Evolutionary conservation across 495 filamentous ascomycete genomes (phyloP), one percentile per base, ranked within the genome.

Genomic region (Parathielavia hyrcaniae): DNA sequence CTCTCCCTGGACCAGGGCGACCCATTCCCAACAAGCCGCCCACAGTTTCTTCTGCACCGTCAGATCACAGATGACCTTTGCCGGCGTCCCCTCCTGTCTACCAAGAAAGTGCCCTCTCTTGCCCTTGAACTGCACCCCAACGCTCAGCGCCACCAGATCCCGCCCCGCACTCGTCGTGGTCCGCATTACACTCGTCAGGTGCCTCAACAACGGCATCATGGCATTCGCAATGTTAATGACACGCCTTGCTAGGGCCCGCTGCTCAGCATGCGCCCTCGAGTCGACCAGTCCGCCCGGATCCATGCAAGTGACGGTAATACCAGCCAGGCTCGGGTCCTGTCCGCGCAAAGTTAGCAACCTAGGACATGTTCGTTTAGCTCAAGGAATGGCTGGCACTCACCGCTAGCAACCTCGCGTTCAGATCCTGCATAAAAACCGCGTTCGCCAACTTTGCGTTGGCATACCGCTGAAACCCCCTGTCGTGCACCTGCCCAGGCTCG

Each of bases 381-480:
- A n/a, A n/a, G n/a, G n/a, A n/a, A n/a, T n/a, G n/a, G n/a, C n/a
- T n/a, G n/a, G n/a, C n/a, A 53, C 50, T 30, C 20, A 53, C 50
- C 50, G 4, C 12, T 17, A 16, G 38, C 50, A 53, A 30, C 20
- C 50, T 5, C 36, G 12, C 1, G 16, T 53, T 53, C 10, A 53
- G 16, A 23, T 53, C 36, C 2, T 32, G 5, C 19, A 41, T 30
- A 17, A 53, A 53, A 35, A 23, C 36, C 12, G 41, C 50, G 30
- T 53, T 41, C 20, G 50, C 50, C 22, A 53, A 14, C 38, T 53
- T 53, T 13, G 50, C 50, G 22, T 38, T 53, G 14, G 14, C 38
- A 34, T 53, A 53, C 1, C 39, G 50, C 22, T 34, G 39, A 12
- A 53, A 41, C 6, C 50, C 50, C 23, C 6, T 10, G 7, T 53